Evolutionary conservation across 1,284 basidiomycete species (phyloP).

Genomic region (Dichomitus squalens): DNA sequence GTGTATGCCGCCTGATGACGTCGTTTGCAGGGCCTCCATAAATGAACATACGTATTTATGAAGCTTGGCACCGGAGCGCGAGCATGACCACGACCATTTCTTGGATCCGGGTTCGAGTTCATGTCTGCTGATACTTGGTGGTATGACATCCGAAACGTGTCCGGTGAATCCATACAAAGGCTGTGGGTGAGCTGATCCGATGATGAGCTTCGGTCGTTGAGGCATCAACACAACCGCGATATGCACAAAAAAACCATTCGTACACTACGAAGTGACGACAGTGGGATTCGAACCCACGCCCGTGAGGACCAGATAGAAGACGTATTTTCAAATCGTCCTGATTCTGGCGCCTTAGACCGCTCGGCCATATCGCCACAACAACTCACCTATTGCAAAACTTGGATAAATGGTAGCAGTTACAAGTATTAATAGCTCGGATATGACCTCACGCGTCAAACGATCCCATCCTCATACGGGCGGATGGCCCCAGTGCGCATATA

Average conservation of each 20-base stretch:
- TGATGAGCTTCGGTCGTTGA: too few relatives aligned
- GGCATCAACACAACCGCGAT: too few relatives aligned
- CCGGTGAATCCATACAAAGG: too few relatives aligned
- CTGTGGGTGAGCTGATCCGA: too few relatives aligned
- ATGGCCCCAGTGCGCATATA: slow-evolving; percentile 3
- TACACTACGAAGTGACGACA: slow-evolving; percentile 21
- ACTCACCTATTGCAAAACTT: background rate
- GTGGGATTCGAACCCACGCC: slow-evolving; percentile 48
- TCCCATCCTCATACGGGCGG: background rate
- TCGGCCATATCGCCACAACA: slow-evolving; percentile 22
- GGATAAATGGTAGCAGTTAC: background rate
- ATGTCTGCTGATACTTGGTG: too few relatives aligned
- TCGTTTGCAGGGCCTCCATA: too few relatives aligned
- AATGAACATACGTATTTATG: too few relatives aligned
- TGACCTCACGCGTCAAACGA: slow-evolving; percentile 13
- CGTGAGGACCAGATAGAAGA: slow-evolving; percentile 38
- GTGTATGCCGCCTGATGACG: too few relatives aligned
- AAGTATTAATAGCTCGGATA: background rate
- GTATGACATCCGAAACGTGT: too few relatives aligned
- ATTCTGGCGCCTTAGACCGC: slow-evolving; percentile 26
- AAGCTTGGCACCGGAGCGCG: too few relatives aligned
- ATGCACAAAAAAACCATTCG: background rate
- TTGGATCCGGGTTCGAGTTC: too few relatives aligned
- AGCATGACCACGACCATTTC: too few relatives aligned
- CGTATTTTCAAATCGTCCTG: slow-evolving; percentile 20